These are phyloP conservation scores for Lachancea sp. DNA, from an alignment of 805 yeast genomes.

Conservation along the genomic window DNA sequence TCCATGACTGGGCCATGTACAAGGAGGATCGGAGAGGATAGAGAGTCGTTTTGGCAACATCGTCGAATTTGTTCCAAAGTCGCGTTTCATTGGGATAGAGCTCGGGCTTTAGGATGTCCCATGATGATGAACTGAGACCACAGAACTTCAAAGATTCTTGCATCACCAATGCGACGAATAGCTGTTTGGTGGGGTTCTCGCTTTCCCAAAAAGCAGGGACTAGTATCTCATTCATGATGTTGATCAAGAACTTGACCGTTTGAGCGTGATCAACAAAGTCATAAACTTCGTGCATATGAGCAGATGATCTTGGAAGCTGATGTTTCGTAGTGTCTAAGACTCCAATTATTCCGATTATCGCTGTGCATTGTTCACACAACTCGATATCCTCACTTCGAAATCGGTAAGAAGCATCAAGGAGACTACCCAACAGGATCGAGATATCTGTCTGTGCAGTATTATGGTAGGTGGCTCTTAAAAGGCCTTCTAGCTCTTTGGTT, in stretches of 20 bases:
- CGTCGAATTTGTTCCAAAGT: constrained; percentile 59
- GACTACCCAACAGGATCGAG: constrained; percentile 44
- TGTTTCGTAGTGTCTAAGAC: constrained; percentile 61
- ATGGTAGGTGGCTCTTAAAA: constrained; percentile 37
- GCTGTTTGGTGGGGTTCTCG: constrained; percentile 76
- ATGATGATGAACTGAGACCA: constrained; percentile 37
- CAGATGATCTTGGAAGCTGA: constrained; percentile 33
- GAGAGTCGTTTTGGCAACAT: constrained; percentile 62
- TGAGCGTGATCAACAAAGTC: constrained; percentile 62
- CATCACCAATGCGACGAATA: constrained; percentile 79
- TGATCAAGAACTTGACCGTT: constrained; percentile 54
- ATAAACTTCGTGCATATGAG: constrained; percentile 41
- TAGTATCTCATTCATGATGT: constrained; percentile 61
- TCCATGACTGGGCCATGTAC: constrained; percentile 53
- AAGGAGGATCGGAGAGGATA: constrained; percentile 70
- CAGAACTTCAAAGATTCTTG: constrained; percentile 74
- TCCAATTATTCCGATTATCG: constrained; percentile 69
- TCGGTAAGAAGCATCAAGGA: constrained; percentile 51
- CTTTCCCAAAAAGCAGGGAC: constrained; percentile 87
- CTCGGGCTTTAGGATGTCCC: constrained; percentile 27
- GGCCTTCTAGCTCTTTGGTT: constrained; percentile 41
- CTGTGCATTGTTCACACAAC: constrained; percentile 49
- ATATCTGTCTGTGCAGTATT: constrained; percentile 30
- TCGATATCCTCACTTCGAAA: constrained; percentile 43
- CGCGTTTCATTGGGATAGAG: constrained; percentile 27